A percentile compares a stretch with the other conserved stretches of the same genome.
Conservation (phyloP, 2,329 filamentous ascomycete species). For the Atkinsonella hypoxylon region DNA sequence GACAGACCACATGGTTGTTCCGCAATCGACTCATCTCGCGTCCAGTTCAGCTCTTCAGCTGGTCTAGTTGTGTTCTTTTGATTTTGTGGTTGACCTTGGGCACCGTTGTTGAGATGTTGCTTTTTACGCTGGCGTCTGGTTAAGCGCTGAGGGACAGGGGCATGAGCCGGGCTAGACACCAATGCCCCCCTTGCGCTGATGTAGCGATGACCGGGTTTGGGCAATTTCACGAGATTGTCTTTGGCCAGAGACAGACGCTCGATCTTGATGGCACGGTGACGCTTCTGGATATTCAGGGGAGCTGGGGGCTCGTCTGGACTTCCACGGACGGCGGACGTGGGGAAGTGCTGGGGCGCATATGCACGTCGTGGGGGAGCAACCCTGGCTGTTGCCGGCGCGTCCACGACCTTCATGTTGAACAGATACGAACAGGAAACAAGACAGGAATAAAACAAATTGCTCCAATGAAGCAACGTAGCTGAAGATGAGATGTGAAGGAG, state of each 20-base stretch:
- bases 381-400: background rate
- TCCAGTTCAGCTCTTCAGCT: background rate
- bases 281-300: background rate
- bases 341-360: slow-evolving; percentile 5
- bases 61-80: background rate
- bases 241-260: background rate
- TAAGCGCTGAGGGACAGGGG: background rate
- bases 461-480: too few relatives aligned
- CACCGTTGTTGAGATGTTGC: background rate
- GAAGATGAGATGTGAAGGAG: too few relatives aligned
- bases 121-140: background rate
- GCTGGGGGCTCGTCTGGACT: slow-evolving; percentile 1
- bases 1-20: slow-evolving; percentile 1
- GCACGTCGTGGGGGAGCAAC: slow-evolving; percentile 1
- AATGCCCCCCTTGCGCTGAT: slow-evolving; percentile 3
- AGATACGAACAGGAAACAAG: background rate
- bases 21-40: slow-evolving; percentile 3
- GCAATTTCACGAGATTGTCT: slow-evolving; percentile 8
- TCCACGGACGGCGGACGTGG: slow-evolving; percentile 10
- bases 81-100: background rate
- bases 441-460: too few relatives aligned
- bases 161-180: slow-evolving; percentile 6
- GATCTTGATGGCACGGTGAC: background rate
- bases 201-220: slow-evolving; percentile 8
- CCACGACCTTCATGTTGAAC: slow-evolving; percentile 6